Conservation (phyloP, 768 basidiomycete species). For the Tylopilus subfusipes region DNA sequence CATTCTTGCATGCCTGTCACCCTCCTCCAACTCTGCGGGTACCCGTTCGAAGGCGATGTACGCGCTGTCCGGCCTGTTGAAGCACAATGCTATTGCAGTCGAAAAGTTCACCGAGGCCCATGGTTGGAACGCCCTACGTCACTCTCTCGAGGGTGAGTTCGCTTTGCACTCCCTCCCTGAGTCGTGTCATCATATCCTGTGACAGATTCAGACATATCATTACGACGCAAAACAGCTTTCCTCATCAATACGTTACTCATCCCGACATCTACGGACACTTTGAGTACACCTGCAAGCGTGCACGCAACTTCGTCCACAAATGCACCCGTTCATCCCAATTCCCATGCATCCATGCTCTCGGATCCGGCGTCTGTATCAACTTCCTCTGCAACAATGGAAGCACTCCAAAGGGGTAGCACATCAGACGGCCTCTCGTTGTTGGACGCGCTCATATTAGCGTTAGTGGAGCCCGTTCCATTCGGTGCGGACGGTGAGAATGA, state of each 20-base stretch:
- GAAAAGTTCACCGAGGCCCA: conserved; percentile 42
- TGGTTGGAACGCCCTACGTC: conserved; percentile 65
- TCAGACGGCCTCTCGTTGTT: conserved; percentile 36
- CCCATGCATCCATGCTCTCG: conserved; percentile 60
- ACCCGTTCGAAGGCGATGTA: conserved; percentile 82
- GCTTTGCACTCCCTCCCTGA: neutral
- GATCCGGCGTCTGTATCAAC: conserved; percentile 54
- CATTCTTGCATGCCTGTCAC: conserved; percentile 58
- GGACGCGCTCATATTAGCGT: conserved; percentile 46
- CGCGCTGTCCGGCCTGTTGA: conserved; percentile 70
- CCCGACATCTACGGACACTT: conserved; percentile 34
- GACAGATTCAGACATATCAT: conserved; percentile 70
- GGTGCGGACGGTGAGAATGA: conserved; percentile 64
- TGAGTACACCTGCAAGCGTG: conserved; percentile 6
- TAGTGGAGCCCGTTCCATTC: conserved; percentile 56
- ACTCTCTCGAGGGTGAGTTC: conserved; percentile 55
- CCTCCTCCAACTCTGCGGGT: conserved; percentile 48
- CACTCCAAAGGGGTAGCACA: conserved; percentile 39
- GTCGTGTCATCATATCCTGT: conserved; percentile 1
- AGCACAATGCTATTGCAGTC: conserved; percentile 73
- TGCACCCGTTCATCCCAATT: conserved; percentile 61
- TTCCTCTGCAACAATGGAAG: conserved; percentile 43
- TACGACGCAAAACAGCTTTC: conserved; percentile 78
- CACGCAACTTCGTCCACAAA: conserved; percentile 23
- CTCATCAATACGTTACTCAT: conserved; percentile 69